Percentiles rank a stretch among this genome's conserved stretches.
phyloP scores from a whole-genome alignment of 345 rosid genomes.

The Bruguiera gymnorhiza region DNA sequence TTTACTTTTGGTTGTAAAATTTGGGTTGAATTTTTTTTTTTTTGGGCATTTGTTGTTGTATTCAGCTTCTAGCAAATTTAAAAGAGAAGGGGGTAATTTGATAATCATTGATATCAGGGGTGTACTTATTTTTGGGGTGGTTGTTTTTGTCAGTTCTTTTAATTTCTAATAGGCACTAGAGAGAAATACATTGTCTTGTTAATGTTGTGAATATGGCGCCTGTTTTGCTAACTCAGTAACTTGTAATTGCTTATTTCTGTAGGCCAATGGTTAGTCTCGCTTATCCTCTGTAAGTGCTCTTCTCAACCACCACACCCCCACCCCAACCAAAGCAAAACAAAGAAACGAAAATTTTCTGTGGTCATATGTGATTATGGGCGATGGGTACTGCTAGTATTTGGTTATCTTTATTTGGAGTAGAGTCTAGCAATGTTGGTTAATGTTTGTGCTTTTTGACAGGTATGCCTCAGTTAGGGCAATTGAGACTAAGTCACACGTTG shows the following conservation, averaged over 20 bases:
- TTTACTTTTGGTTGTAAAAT: too few species aligned
- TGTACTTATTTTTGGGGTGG: not conserved
- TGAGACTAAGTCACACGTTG: conserved; percentile 75
- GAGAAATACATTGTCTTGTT: not conserved
- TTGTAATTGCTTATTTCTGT: conserved; percentile 31
- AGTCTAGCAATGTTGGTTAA: not conserved
- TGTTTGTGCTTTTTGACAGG: conserved; percentile 30
- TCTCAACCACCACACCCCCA: not conserved
- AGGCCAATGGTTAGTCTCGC: conserved; percentile 90
- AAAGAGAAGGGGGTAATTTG: not conserved
- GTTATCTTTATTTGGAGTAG: too few species aligned
- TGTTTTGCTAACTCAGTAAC: not conserved
- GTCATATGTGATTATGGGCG: too few species aligned
- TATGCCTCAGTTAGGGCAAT: conserved; percentile 85
- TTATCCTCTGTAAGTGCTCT: conserved; percentile 82
- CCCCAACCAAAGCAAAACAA: not conserved
- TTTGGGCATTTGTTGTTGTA: not conserved
- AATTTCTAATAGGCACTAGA: not conserved
- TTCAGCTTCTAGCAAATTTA: not conserved
- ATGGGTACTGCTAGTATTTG: too few species aligned
- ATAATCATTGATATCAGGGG: not conserved
- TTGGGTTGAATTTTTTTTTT: too few species aligned
- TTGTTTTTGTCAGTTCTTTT: not conserved
- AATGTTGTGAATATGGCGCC: not conserved
- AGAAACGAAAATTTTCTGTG: too few species aligned